Percentiles rank a stretch among this genome's conserved stretches.
Evolutionary conservation across 257 asterid species (phyloP).

Genomic region (Gardenia jasminoides): DNA sequence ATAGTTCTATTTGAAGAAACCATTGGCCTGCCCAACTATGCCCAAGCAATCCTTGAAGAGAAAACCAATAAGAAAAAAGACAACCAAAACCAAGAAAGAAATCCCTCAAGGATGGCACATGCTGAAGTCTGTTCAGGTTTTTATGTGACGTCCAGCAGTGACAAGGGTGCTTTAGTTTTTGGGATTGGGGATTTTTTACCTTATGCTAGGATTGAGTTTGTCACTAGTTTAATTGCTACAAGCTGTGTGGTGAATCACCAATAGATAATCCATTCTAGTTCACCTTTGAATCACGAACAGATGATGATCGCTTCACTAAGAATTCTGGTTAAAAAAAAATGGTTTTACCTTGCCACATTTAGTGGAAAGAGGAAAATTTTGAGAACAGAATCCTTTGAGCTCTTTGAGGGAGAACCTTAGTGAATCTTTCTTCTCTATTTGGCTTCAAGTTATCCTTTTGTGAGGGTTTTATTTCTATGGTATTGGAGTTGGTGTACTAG

Average conservation of each 20-base stretch:
- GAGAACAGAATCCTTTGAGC: neutral
- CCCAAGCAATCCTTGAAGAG: too few relatives aligned
- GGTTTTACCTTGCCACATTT: neutral
- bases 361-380: neutral
- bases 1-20: too few relatives aligned
- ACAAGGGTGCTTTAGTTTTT: too few relatives aligned
- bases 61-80: too few relatives aligned
- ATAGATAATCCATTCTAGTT: neutral
- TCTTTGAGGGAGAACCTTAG: neutral
- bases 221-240: neutral
- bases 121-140: neutral
- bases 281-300: neutral
- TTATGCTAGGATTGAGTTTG: neutral
- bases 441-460: neutral
- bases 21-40: too few relatives aligned
- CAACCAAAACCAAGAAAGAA: too few relatives aligned
- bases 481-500: neutral
- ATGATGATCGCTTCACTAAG: neutral
- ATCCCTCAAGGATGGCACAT: neutral
- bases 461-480: neutral
- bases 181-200: neutral
- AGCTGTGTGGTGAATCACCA: neutral
- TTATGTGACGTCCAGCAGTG: neutral
- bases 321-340: neutral
- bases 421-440: neutral